phyloP scores from a whole-genome alignment of 1,284 basidiomycete species.

The Phellinidium pouzarii region DNA sequence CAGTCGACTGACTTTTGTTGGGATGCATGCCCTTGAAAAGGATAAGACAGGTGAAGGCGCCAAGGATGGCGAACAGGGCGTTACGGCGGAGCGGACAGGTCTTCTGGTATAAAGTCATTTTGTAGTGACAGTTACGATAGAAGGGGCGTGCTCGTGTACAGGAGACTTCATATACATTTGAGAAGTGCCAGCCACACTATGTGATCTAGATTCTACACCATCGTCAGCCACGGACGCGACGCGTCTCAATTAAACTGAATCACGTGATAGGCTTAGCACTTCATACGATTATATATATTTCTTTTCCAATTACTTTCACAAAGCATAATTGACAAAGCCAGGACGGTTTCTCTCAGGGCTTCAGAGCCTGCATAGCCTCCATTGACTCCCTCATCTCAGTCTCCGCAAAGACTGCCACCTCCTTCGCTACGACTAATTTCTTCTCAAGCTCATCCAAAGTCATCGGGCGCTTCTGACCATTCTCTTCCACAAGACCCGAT shows the following conservation, averaged over 20 bases:
- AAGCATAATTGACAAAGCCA: background rate
- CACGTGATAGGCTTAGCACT: background rate
- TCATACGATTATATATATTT: background rate
- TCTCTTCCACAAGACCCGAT: conserved; percentile 47
- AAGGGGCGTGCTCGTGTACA: background rate
- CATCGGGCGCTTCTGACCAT: conserved; percentile 47
- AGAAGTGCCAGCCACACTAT: conserved; percentile 6
- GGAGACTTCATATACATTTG: background rate
- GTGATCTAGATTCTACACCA: background rate
- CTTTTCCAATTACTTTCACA: background rate
- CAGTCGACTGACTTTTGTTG: background rate
- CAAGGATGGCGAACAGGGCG: background rate
- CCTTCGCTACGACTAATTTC: conserved; percentile 60
- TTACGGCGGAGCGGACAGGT: background rate
- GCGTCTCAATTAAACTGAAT: background rate
- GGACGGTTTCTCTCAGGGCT: conserved; percentile 34
- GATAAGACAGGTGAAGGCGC: background rate
- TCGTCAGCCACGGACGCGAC: background rate
- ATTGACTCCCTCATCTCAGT: conserved; percentile 65
- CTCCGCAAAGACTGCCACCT: conserved; percentile 63
- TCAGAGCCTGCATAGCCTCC: conserved; percentile 52
- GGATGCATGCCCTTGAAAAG: background rate
- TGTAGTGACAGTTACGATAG: too few species aligned
- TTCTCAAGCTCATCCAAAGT: conserved; percentile 64
- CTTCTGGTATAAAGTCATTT: background rate